Percentiles rank a stretch among this genome's conserved stretches.
Evolutionary conservation across 306 rosid genomes (phyloP).

Genomic region (Acacia confusa): DNA sequence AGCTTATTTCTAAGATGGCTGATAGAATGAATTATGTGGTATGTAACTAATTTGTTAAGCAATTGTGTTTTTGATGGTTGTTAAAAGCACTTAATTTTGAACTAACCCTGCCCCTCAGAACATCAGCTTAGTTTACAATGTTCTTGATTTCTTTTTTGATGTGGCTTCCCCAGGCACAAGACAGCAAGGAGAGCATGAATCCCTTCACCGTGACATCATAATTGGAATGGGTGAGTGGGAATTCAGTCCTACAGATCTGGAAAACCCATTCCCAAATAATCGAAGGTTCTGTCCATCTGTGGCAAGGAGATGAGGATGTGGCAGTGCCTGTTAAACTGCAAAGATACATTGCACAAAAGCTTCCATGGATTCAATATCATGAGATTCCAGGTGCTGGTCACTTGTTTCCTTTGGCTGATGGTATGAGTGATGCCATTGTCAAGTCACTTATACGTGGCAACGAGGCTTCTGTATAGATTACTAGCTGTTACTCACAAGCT

Average conservation of each 20-base stretch:
- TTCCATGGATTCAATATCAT: constrained; percentile 89
- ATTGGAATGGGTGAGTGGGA: constrained; percentile 85
- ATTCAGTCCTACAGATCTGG: constrained; percentile 66
- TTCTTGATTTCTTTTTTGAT: constrained; percentile 9
- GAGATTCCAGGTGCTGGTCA: constrained; percentile 82
- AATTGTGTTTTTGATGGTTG: too few relatives aligned
- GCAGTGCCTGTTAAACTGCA: constrained; percentile 58
- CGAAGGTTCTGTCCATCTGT: constrained; percentile 77
- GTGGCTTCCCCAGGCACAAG: constrained; percentile 52
- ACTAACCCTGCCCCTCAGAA: not conserved
- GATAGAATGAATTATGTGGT: constrained; percentile 23
- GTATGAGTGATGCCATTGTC: constrained; percentile 49
- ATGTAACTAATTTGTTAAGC: constrained; percentile 21
- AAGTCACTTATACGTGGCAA: constrained; percentile 48
- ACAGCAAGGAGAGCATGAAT: constrained; percentile 77
- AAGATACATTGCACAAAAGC: constrained; percentile 56
- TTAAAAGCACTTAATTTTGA: too few relatives aligned
- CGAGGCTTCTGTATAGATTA: constrained; percentile 30
- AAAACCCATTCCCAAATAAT: constrained; percentile 69
- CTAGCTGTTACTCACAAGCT: constrained; percentile 24
- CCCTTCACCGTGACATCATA: constrained; percentile 57
- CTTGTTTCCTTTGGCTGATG: constrained; percentile 52
- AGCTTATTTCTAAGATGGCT: not conserved
- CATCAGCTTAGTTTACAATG: constrained; percentile 6
- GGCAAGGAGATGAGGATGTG: constrained; percentile 89